Base-by-base conservation (phyloP, 129 eudicot species). In the Helichrysum umbraculigerum region DNA sequence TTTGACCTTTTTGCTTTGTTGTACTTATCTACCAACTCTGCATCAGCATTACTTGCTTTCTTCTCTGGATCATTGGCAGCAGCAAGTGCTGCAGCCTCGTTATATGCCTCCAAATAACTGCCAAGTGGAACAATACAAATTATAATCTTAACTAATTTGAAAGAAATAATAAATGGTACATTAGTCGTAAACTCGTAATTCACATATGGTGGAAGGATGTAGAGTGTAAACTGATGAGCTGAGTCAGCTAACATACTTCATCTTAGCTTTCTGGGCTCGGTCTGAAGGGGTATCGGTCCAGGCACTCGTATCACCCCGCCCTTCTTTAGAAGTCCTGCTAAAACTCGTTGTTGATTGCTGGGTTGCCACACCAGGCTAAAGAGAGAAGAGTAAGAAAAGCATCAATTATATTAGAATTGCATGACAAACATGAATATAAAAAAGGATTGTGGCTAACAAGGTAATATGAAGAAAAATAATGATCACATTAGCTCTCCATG, bases 271-370 rank as follows among this genome's bases (percentile, higher is more conserved):
- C 77, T 91, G 92, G 61, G 97, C 97, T 83, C 90, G 83, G 61
- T 91, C 97, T 47, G 85, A 89, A 81, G 99, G 97, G 20, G 97
- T 86, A 70, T 94, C 99, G 15, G 99, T 94, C 99, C 99, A 94
- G 39, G 81, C 92, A 82, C 99, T 94, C 9, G 97, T 91, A 82
- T 94, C 99, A 77, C 99, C 99, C 19, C 99, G 97, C 22, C 99
- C 99, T 82, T 93, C 97, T 87, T 82, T 89, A 28, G 90, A 68
- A 62, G 39, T 94, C 82, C 81, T 87, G 78, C 85, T 94, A 82
- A 94, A 94, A 33, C 47, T 76, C 60, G 74, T 80, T 57, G 96
- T 88, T 44, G 99, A 88, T 21, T 91, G 96, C 68, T 78, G 93
- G 33, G 90, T 65, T 83, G 89, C 77, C 66, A 90, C 97, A 70